These are phyloP conservation scores for Friedmanniomyces endolithicus DNA, from an alignment of 495 filamentous ascomycete genomes.

Conservation along the genomic window DNA sequence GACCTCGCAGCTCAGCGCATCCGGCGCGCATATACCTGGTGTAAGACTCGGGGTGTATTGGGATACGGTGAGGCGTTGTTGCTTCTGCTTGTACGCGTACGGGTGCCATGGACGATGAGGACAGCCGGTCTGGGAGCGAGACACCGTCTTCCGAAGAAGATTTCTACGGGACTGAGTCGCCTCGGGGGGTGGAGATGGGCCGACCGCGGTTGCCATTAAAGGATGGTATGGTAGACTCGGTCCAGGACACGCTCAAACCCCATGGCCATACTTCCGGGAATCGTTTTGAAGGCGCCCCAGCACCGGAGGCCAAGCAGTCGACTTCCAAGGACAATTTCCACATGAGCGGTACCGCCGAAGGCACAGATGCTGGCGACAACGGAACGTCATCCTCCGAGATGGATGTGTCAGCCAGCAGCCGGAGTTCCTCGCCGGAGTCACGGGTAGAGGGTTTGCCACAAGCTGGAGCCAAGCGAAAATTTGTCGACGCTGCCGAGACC, in stretches of 20 bases:
- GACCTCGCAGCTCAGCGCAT: no score
- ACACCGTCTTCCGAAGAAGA: slow-evolving; percentile 1
- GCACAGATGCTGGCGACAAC: not conserved
- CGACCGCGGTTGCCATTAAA: not conserved
- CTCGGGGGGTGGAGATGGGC: not conserved
- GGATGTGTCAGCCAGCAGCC: slow-evolving; percentile 1
- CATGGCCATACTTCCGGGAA: not conserved
- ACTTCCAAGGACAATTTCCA: not conserved
- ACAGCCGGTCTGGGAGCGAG: not conserved
- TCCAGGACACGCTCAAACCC: not conserved
- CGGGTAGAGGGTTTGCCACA: not conserved
- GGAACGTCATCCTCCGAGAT: not conserved
- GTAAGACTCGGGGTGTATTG: not conserved
- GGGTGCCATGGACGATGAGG: not conserved
- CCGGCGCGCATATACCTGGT: not conserved
- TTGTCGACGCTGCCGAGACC: not conserved
- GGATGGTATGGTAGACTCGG: not conserved
- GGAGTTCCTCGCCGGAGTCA: not conserved
- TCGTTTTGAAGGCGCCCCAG: not conserved
- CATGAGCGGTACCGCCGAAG: not conserved
- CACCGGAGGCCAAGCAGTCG: not conserved
- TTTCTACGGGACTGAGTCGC: not conserved
- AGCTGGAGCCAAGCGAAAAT: not conserved
- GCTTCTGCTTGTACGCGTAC: not conserved
- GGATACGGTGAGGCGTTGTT: not conserved